Evolutionary conservation across 306 rosid genomes (phyloP), one percentile per base, ranked within the genome.

Genomic region (Castanopsis chinensis): DNA sequence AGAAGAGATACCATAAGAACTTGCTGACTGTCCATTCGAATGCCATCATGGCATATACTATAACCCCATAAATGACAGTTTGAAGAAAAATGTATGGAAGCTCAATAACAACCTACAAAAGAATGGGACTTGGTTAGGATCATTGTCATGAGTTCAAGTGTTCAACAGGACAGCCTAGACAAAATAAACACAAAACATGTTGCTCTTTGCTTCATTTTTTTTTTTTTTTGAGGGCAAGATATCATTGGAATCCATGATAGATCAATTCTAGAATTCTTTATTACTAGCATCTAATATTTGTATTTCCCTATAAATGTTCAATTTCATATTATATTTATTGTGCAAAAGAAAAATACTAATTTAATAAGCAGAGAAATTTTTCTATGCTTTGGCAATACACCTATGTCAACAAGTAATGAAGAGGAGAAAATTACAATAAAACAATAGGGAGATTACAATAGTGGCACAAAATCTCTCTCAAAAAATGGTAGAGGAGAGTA

Each of bases 1-100:
- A 88, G 89, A 92, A 91, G 59, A 94, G 81, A 69, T 83, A 92
- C 97, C 94, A 91, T 17, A 91, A 79, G 92, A 94, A 90, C 87
- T 94, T 94, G 83, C 41, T 5, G 1, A 73, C 69, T 1, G 89
- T 87, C 97, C 90, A 85, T 3, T 94, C 92, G 79, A 94, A 88
- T 15, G 86, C 89, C 75, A 88, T 88, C 91, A 88, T 88, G 33
- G 81, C 25, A 1, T 88, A 88, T 76, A 91, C 97, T 83, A 94
- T 86, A 43, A 87, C 45, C 12, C 98, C 96, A 75, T 92, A 94
- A 3, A 92, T 35, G 1, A 90, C 3, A 14, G 93, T 83, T 77
- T 92, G 97, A 69, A 88, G 70, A 78, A 92, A 76, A 83, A 87
- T 76, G 84, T 92, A 87, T 28, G 97, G 98, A 32, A 92, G 76